Conservation (phyloP, 2,329 filamentous ascomycete species). For the Chalaropsis ovoidea region DNA sequence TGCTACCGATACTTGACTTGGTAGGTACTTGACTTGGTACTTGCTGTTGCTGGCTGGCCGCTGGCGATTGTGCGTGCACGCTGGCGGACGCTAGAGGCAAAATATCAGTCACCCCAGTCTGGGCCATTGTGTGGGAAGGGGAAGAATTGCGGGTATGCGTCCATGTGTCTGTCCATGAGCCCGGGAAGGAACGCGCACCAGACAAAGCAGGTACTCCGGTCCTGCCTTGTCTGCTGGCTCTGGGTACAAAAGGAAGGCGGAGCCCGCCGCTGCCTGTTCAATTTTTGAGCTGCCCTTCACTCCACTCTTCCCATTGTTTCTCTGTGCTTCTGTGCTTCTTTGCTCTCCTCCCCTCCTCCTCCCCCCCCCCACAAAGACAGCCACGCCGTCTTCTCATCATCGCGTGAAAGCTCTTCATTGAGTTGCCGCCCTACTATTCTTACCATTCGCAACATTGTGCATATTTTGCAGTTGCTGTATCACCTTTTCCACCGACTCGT, state of each 20-base stretch:
- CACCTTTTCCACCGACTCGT: neutral
- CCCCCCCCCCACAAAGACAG: neutral
- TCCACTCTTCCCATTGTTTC: neutral
- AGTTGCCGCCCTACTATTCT: neutral
- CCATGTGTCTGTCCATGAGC: neutral
- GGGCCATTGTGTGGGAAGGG: conserved; percentile 2
- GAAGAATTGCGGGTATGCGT: conserved; percentile 12
- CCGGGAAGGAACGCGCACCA: conserved; percentile 12
- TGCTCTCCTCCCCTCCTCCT: neutral
- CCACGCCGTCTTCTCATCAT: neutral
- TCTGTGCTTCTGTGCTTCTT: neutral
- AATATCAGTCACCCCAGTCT: neutral
- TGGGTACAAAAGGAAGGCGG: conserved; percentile 13
- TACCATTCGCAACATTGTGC: too few relatives aligned
- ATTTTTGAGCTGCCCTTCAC: neutral
- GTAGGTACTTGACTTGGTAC: too few relatives aligned
- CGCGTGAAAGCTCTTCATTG: neutral
- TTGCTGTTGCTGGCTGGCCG: neutral
- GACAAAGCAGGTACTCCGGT: conserved; percentile 10
- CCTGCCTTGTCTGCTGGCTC: neutral
- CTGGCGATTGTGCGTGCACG: conserved; percentile 1
- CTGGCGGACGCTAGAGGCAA: conserved; percentile 4
- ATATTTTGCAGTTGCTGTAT: neutral
- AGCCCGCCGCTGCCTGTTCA: neutral
- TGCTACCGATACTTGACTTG: neutral